Evolutionary conservation across 495 filamentous ascomycete species (phyloP), one percentile per base, ranked within the genome.

Genomic region (Pyrenopolyporus hunteri): DNA sequence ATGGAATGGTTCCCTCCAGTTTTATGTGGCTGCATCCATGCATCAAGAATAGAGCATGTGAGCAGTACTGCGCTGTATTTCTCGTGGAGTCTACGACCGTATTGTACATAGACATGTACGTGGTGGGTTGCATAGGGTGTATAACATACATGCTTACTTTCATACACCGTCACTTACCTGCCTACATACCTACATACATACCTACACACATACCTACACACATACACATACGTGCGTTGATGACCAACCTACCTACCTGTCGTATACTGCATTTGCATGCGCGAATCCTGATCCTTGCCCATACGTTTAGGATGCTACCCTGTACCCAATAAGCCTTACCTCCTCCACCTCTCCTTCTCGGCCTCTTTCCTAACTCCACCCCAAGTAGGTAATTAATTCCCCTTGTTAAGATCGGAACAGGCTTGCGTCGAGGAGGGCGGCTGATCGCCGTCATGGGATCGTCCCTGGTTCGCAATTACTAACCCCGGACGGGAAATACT

Each of bases 1-100:
- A 60, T 65, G 59, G 59, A 47, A 66, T 49, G 56, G 57, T 57
- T 51, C 16, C 57, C 57, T 58, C 52, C 46, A 57, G 40, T 22
- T 42, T 48, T 57, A 52, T 48, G 66, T 57, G 66, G 57, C 57
- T 66, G 63, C 63, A 58, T 50, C 53, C 53, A 62, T 66, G 57
- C 63, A 61, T 66, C 36, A 40, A 47, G 45, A 36, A 25, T 5
- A 66, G 63, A 48, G 37, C 63, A 66, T 66, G 63, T 66, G 63
- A 66, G 63, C 57, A 46, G 50, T 59, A 46, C 16, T 55, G 9
- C 23, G 23, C 17, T 53, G 42, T 25, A 45, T 59, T 37, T 47
- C 40, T 44, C 37, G 35, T 28, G 56, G 40, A 19, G 29, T 33
- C 2, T 35, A 14, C 10, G 16, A 36, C 20, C 43, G 32, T 48